Conservation (phyloP, 257 asterid genomes). For the Solanum tarapatanum region DNA sequence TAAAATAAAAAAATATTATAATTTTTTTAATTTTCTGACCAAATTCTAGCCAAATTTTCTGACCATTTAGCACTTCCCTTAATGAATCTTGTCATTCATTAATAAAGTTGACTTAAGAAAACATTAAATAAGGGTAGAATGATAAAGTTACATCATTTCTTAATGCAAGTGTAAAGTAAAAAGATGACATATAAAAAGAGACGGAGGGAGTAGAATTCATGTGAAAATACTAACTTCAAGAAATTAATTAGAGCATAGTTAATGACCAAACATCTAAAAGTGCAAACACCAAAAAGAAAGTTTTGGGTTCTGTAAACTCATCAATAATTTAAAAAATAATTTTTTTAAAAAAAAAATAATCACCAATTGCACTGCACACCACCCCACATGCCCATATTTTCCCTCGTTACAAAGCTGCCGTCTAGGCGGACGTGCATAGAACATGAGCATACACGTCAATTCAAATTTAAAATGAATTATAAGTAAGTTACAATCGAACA, state of each 20-base stretch:
- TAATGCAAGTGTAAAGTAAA: too few species aligned
- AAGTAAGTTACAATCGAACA: background rate
- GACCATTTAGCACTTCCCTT: too few species aligned
- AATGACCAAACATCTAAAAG: background rate
- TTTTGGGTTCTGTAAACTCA: background rate
- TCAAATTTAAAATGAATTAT: background rate
- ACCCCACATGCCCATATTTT: background rate
- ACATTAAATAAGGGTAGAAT: rapidly evolving
- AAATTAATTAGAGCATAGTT: background rate
- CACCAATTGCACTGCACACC: background rate
- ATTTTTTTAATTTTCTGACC: too few species aligned
- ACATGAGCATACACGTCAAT: background rate
- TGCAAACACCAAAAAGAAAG: background rate
- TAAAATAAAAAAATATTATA: too few species aligned
- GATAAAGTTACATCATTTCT: rapidly evolving
- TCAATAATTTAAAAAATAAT: too few species aligned
- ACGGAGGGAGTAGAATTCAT: too few species aligned
- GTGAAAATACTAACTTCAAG: background rate
- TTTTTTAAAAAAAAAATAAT: too few species aligned
- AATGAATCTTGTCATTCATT: too few species aligned
- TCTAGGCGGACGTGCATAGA: slow-evolving; percentile 4
- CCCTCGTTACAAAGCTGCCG: background rate
- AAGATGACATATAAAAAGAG: too few species aligned
- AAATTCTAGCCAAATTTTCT: too few species aligned
- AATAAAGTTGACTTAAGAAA: too few species aligned